Evolutionary conservation across 1,284 basidiomycete genomes (phyloP).

Genomic region (Ganoderma lingzhi): DNA sequence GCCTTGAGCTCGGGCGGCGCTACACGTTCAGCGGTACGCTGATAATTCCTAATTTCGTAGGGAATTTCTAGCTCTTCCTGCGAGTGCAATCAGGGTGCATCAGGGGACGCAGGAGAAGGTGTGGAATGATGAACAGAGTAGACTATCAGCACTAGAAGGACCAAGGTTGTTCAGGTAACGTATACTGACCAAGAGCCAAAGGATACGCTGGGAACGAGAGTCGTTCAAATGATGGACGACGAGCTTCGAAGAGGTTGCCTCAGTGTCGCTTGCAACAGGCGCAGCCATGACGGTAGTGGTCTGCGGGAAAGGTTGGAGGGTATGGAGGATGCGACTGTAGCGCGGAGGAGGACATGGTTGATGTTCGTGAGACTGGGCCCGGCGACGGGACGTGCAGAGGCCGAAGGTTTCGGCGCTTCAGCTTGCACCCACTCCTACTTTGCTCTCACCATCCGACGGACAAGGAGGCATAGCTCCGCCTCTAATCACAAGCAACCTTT

Average conservation of each 20-base stretch:
- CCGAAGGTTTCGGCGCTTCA: background rate
- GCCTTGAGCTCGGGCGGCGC: slow-evolving; percentile 49
- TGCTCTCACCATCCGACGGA: background rate
- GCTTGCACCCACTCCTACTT: background rate
- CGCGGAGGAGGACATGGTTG: background rate
- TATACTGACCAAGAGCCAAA: slow-evolving; percentile 58
- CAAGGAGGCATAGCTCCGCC: background rate
- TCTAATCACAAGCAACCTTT: background rate
- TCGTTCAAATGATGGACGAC: slow-evolving; percentile 59
- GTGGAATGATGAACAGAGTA: slow-evolving; percentile 9
- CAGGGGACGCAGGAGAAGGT: slow-evolving; percentile 10
- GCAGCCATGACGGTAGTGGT: slow-evolving; percentile 28
- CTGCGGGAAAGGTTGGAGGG: background rate
- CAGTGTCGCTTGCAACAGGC: slow-evolving; percentile 7
- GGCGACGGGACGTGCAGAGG: background rate
- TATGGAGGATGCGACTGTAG: background rate
- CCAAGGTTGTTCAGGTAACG: slow-evolving; percentile 10
- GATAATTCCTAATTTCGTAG: slow-evolving; percentile 58
- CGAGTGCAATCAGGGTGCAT: slow-evolving; percentile 2
- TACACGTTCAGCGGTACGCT: slow-evolving; percentile 44
- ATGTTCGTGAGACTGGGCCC: slow-evolving; percentile 2
- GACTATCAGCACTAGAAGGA: slow-evolving; percentile 5
- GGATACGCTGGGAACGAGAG: slow-evolving; percentile 59
- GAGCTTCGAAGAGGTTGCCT: slow-evolving; percentile 33
- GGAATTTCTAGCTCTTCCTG: slow-evolving; percentile 59